Base-by-base conservation (phyloP, 2,329 filamentous ascomycete genomes). In the Hymenoscyphus occultus region DNA sequence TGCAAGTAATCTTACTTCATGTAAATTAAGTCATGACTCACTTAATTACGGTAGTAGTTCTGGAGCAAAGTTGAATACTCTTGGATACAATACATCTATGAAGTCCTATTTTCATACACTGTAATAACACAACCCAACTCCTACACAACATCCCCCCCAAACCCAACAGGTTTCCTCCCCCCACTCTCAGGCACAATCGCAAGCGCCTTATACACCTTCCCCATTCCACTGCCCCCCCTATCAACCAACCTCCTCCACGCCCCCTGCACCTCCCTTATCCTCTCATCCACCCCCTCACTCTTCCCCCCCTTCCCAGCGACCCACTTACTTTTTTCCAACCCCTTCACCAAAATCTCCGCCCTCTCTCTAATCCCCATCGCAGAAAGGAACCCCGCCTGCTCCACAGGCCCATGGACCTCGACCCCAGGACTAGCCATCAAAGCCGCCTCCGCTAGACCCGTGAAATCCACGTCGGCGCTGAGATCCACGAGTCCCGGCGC, bases 381-480 rank as follows among this genome's bases (percentile, higher is more conserved):
- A 56, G 84, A 83, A 48, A 99, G 78, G 77, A 96, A 99, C 48
- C 84, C 81, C 0, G 86, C 92, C 78, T 99, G 95, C 67, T 93
- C 87, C 1, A 97, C 88, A 0, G 95, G 95, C 0, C 95, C 95
- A 74, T 98, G 93, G 6, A 97, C 91, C 77, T 99, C 95, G 3
- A 98, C 87, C 1, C 88, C 90, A 1, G 88, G 84, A 69, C 89
- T 93, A 0, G 91, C 90, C 48, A 84, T 80, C 57, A 91, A 83
- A 0, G 93, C 93, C 1, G 90, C 83, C 75, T 98, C 93, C 0
- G 93, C 93, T 1, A 99, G 80, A 12, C 90, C 92, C 0, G 86
- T 85, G 75, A 99, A 99, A 77, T 99, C 95, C 0, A 99, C 95
- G 74, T 99, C 94, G 0, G 91, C 94, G 70, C 89, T 93, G 28